Evolutionary conservation across 768 basidiomycete genomes (phyloP), one percentile per base, ranked within the genome.

Genomic region (Boletus rubroflammeus): DNA sequence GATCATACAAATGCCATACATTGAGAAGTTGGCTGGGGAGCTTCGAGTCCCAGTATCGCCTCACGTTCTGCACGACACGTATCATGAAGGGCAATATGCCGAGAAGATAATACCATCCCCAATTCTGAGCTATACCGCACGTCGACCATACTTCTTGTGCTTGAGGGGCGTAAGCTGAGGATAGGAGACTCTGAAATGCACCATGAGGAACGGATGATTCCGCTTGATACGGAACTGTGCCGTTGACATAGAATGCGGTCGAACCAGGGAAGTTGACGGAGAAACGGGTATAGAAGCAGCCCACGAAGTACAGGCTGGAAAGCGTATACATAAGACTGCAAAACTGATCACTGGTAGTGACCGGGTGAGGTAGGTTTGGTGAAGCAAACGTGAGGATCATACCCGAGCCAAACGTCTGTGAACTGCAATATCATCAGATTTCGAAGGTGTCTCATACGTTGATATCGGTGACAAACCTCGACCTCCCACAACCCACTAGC

Each of bases 381-480:
- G 26, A 40, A 31, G 25, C 9, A 42, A 39, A 23, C 10, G 3
- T 45, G 2, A 29, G 14, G 48, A 26, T 65, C 80, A 51, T 68
- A 89, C 88, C 89, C 91, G 67, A 93, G 77, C 91, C 91, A 93
- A 82, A 93, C 90, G 75, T 92, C 91, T 15, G 85, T 72, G 67
- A 93, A 93, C 85, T 89, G 53, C 1, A 41, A 46, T 26, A 34
- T 17, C 29, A 47, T 60, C 56, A 56, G 56, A 55, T 31, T 43
- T 36, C 3, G 29, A 47, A 31, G 38, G 14, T 39, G 26, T 31
- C 10, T 26, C n/a, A 47, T 44, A 47, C 29, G 42, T 32, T 35
- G 14, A 28, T 19, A 46, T 28, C 14, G 31, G 17, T 10, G 32
- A 58, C 53, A 63, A 59, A 90, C 90, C 79, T 93, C 92, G 54